A percentile compares a stretch with the other conserved stretches of the same genome.
phyloP scores from a whole-genome alignment of 2,329 filamentous ascomycete genomes.

The Ophiostoma quercus region DNA sequence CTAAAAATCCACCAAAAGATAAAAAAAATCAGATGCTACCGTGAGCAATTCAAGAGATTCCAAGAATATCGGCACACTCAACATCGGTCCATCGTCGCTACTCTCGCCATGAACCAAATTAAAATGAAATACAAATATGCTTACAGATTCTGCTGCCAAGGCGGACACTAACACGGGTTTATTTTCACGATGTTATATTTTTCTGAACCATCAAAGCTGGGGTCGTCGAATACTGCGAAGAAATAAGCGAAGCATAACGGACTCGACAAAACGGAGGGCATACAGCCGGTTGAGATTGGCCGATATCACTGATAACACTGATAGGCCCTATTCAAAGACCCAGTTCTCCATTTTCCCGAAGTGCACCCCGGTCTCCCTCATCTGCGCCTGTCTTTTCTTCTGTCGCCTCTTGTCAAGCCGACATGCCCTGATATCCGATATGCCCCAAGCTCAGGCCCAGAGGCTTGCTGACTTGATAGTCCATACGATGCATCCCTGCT shows the following conservation, averaged over 20 bases:
- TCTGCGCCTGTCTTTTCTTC: not conserved
- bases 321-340: not conserved
- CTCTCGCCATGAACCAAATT: not conserved
- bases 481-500: not conserved
- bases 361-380: not conserved
- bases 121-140: not conserved
- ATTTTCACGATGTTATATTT: not conserved
- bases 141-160: not conserved
- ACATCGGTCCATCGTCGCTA: not conserved
- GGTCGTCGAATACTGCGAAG: not conserved
- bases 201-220: slow-evolving; percentile 1
- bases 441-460: not conserved
- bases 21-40: too few species aligned
- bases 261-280: not conserved
- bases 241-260: slow-evolving; percentile 8
- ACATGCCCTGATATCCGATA: not conserved
- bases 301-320: not conserved
- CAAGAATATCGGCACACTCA: not conserved
- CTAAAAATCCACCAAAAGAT: too few species aligned
- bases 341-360: slow-evolving; percentile 11
- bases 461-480: not conserved
- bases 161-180: slow-evolving; percentile 1
- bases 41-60: not conserved
- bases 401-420: not conserved
- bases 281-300: slow-evolving; percentile 1